Conservation (phyloP, 305 asterid genomes). For the Fraxinus latifolia region DNA sequence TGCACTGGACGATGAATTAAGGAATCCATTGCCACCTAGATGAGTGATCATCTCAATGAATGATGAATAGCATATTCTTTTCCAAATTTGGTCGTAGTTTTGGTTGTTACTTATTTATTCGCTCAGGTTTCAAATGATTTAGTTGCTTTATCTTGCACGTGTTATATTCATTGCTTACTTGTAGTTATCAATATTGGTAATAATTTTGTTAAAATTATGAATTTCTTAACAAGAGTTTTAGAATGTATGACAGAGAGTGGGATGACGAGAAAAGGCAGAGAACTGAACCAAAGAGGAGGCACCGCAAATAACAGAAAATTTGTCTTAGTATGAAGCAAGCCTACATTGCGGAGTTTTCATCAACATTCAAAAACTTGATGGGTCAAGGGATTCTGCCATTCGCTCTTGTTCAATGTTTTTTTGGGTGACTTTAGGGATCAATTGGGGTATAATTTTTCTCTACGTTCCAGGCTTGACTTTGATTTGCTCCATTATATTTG, state of each 20-base stretch:
- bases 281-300: constrained; percentile 87
- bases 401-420: not conserved
- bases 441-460: not conserved
- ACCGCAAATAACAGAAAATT: constrained; percentile 53
- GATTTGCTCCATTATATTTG: constrained; percentile 15
- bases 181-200: not conserved
- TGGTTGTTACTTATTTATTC: not conserved
- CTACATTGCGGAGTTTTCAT: not conserved
- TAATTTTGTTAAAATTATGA: constrained; percentile 3
- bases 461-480: not conserved
- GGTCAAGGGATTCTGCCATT: not conserved
- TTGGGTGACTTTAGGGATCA: not conserved
- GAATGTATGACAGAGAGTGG: constrained; percentile 91
- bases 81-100: not conserved
- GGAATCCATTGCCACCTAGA: not conserved
- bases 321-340: not conserved
- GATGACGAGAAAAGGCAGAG: constrained; percentile 98
- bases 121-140: not conserved
- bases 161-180: not conserved
- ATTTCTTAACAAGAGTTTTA: constrained; percentile 52
- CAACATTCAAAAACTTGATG: not conserved
- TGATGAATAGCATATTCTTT: not conserved
- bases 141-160: constrained; percentile 8
- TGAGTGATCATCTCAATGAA: not conserved
- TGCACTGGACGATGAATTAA: not conserved